Base-by-base conservation (phyloP, 345 rosid species). In the Boechera retrofracta region DNA sequence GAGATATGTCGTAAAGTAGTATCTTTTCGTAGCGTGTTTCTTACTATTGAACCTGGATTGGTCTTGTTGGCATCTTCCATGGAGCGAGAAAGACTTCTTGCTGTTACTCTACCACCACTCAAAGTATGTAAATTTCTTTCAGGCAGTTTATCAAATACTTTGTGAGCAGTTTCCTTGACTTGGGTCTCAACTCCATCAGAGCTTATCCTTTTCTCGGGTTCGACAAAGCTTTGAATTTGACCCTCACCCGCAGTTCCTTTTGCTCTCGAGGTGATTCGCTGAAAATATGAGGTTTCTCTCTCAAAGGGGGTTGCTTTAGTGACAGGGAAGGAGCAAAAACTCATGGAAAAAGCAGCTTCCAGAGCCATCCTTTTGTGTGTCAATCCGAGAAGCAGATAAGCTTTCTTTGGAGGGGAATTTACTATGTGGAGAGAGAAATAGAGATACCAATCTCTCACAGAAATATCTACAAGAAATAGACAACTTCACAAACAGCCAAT, bases 401-500 rank as follows among this genome's bases (percentile, higher is more conserved):
- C 32, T 78, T 72, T 72, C 69, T 78, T 39, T 71, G 72, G 72
- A 77, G 39, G 64, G 36, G 11, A 63, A 26, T 6, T 61, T 26
- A 52, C 68, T 32, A 16, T 18, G 62, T 61, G 38, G 74, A 71
- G 76, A 63, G 68, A 71, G 29, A 77, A 36, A 28, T 38, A 47
- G 12, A 56, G 44, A 77, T 32, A 64, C 35, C 31, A 38, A 12
- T 64, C 45, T 64, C 62, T 35, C 31, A 32, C 28, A 54, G 6
- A 69, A n/a, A 77, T 64, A 72, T 64, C 76, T 47, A 38, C 59
- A 48, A 64, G 67, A 57, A 77, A 44, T 36, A 36, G 67, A 55
- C 76, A 70, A 71, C 49, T 11, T 38, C 72, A 71, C 80, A 71
- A 71, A 55, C 80, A 55, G 76, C 66, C 71, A 77, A 67, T 52